Evolutionary conservation across 2,329 filamentous ascomycete species (phyloP).

Genomic region (Aspergillus sp.): DNA sequence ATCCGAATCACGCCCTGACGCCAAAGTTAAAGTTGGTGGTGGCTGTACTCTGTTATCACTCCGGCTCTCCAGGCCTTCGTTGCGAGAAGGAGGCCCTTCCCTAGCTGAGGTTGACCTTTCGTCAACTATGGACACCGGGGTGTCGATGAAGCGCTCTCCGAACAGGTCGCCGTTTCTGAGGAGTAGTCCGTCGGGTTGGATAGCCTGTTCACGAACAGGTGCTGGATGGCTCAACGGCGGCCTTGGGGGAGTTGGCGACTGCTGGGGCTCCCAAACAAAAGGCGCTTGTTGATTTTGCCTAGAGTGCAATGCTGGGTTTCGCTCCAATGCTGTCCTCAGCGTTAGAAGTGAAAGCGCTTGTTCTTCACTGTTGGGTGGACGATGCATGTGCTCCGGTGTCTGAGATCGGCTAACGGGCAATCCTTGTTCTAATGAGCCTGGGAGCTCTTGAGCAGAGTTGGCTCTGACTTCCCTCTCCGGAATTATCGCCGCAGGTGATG

Average conservation of each 20-base stretch:
- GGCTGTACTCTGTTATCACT: neutral
- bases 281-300: neutral
- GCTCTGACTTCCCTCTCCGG: neutral
- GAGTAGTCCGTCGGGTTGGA: neutral
- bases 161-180: neutral
- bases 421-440: conserved; percentile 28
- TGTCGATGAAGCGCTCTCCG: neutral
- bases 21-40: neutral
- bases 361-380: conserved; percentile 7
- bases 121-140: conserved; percentile 2
- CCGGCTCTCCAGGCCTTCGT: neutral
- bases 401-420: conserved; percentile 24
- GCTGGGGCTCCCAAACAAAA: neutral
- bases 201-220: neutral
- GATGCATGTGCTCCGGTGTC: conserved; percentile 27
- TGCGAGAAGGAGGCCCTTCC: neutral
- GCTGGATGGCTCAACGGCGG: conserved; percentile 3
- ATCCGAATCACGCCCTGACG: neutral
- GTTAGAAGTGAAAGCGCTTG: neutral
- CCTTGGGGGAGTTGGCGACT: neutral
- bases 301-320: neutral
- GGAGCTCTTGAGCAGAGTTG: conserved; percentile 21
- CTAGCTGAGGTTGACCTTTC: neutral
- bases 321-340: neutral
- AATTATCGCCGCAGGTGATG: neutral